Base-by-base conservation (phyloP, 2,329 filamentous ascomycete genomes). In the Hymenoscyphus fraxineus region DNA sequence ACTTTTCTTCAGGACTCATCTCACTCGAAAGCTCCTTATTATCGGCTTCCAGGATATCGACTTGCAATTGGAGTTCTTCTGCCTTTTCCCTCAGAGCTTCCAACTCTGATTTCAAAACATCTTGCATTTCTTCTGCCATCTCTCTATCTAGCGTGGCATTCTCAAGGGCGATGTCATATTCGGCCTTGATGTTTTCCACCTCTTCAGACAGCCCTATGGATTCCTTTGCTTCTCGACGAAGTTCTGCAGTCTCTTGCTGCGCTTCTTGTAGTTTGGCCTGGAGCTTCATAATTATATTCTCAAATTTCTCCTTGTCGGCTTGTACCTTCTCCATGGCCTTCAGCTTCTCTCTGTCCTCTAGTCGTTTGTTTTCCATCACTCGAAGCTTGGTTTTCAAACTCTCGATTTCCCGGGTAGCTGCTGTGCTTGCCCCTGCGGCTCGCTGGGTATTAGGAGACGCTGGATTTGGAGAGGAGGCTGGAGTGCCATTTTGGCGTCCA, bases 61-160 rank as follows among this genome's bases (percentile, higher is more conserved):
- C 83, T 75, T 99, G 94, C 10, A 97, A 81, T 71, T 95, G 88
- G 7, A 96, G 80, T 76, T 98, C 93, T 75, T 98, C 93, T 1
- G 87, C 79, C 73, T 88, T 92, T 64, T 85, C 80, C 72, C 92
- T 91, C 61, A 96, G 76, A 1, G 86, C 83, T 44, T 96, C 91
- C 31, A 96, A 80, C 73, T 99, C 93, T 1, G 85, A 83, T 75
- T 93, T 95, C 60, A 90, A 81, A 19, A 89, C 87, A 70, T 98
- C 95, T 0, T 91, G 89, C 55, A 88, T 92, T 77, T 97, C 94
- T 76, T 99, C 93, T 0, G 95, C 95, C 91, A 98, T 96, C 77
- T 99, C 94, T 56, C 92, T 87, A 75, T 99, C 95, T 32, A 99
- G 80, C 0, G 91, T 89, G 6, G 93, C 92, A 77, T 95, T 85